Conservation (phyloP, 148 eudicot genomes). For the Fagopyrum esculentum region DNA sequence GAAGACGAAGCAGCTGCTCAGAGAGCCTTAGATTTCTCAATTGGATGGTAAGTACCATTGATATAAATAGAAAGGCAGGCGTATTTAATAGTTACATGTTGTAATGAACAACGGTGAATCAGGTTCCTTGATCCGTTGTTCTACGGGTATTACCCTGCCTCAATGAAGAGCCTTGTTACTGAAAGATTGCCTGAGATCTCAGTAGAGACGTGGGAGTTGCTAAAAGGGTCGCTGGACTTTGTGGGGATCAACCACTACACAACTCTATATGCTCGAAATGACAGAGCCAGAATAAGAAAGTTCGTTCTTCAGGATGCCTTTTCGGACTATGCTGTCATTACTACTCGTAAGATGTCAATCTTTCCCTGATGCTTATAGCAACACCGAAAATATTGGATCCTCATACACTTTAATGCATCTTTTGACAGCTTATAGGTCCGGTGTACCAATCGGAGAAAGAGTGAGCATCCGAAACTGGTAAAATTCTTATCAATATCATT, state of each 20-base stretch:
- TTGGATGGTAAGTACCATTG: constrained; percentile 66
- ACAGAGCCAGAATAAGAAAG: constrained; percentile 55
- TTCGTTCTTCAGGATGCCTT: constrained; percentile 65
- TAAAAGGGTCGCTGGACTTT: constrained; percentile 61
- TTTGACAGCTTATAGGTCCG: constrained; percentile 53
- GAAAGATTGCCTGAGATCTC: constrained; percentile 66
- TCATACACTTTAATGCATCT: constrained; percentile 6
- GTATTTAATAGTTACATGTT: neutral
- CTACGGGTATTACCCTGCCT: constrained; percentile 71
- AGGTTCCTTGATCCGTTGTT: constrained; percentile 96
- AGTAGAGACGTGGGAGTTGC: constrained; percentile 32
- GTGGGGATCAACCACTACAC: constrained; percentile 94
- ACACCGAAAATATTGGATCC: neutral
- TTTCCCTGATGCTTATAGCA: neutral
- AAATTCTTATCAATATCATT: neutral
- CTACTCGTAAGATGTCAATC: constrained; percentile 52
- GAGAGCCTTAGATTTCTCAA: constrained; percentile 74
- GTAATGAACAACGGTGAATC: constrained; percentile 15
- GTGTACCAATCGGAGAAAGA: constrained; percentile 76
- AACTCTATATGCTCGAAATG: constrained; percentile 75
- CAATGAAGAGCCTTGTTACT: constrained; percentile 66
- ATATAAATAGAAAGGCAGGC: too few relatives aligned
- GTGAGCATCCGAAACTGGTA: constrained; percentile 17
- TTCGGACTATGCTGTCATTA: constrained; percentile 60
- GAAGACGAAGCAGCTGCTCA: constrained; percentile 78